Conservation (phyloP, 768 basidiomycete genomes). For the Erythrobasidium yunnanense region DNA sequence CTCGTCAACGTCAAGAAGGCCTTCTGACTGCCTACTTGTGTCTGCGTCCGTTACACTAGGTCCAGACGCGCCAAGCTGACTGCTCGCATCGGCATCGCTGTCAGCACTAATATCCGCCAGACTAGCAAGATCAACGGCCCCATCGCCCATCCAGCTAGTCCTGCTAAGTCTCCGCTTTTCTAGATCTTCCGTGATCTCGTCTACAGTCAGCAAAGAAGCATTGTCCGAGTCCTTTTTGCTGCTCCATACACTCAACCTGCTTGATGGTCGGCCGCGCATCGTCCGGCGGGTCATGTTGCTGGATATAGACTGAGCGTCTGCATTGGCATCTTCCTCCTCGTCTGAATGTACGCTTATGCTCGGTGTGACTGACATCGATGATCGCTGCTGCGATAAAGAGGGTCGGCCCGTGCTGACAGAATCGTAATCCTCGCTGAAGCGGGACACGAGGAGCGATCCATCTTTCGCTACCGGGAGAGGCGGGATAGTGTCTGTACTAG, state of each 20-base stretch:
- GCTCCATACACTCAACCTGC: conserved; percentile 27
- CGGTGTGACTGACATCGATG: conserved; percentile 4
- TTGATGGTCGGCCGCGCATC: conserved; percentile 15
- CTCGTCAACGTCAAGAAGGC: conserved; percentile 59
- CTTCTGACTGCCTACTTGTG: conserved; percentile 54
- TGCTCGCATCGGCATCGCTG: conserved; percentile 12
- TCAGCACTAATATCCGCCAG: background rate
- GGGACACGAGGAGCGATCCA: background rate
- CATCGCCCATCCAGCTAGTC: conserved; percentile 44
- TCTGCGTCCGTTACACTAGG: conserved; percentile 24
- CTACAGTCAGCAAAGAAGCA: conserved; percentile 65
- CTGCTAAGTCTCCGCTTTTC: conserved; percentile 53
- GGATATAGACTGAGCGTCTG: background rate
- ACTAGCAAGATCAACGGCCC: background rate
- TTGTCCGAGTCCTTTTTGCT: conserved; percentile 28
- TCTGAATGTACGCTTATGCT: conserved; percentile 29
- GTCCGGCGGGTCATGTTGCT: background rate
- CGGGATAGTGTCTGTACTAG: conserved; percentile 9
- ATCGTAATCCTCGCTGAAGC: conserved; percentile 25
- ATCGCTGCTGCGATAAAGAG: background rate
- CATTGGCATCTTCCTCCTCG: conserved; percentile 24
- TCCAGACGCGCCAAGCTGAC: background rate
- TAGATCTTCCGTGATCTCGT: conserved; percentile 94
- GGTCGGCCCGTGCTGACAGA: background rate
- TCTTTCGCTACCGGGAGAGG: conserved; percentile 19